phyloP scores from a whole-genome alignment of 1,284 basidiomycete genomes.

The Grifola frondosa region DNA sequence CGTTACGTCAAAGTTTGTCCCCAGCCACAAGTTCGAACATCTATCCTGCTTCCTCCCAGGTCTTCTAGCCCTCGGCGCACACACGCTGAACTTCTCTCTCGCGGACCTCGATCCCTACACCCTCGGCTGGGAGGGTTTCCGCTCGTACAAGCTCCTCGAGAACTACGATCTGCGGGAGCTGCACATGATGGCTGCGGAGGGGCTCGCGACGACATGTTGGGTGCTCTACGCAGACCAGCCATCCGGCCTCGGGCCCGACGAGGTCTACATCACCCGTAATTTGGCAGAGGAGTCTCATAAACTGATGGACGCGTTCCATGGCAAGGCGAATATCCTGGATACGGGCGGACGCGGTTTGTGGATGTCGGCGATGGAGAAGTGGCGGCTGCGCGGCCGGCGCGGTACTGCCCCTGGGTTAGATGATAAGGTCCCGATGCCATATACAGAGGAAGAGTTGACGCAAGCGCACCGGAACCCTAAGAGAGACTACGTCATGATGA shows the following conservation, averaged over 20 bases:
- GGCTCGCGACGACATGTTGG: slow-evolving; percentile 67
- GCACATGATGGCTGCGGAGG: slow-evolving; percentile 66
- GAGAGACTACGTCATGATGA: slow-evolving; percentile 36
- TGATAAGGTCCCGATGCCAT: slow-evolving; percentile 34
- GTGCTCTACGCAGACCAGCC: slow-evolving; percentile 62
- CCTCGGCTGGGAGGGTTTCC: slow-evolving; percentile 30
- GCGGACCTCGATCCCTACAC: slow-evolving; percentile 46
- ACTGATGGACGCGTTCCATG: slow-evolving; percentile 1
- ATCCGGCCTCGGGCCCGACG: slow-evolving; percentile 62
- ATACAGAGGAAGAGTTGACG: slow-evolving; percentile 26
- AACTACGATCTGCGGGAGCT: slow-evolving; percentile 48
- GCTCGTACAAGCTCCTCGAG: slow-evolving; percentile 21
- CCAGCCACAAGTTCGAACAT: slow-evolving; percentile 66
- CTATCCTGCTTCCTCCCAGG: slow-evolving; percentile 77
- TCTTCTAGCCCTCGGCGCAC: slow-evolving; percentile 66
- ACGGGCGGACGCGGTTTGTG: too few species aligned
- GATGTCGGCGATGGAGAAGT: slow-evolving; percentile 53
- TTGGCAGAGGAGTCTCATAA: neutral
- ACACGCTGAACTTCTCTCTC: slow-evolving; percentile 58
- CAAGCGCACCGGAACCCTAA: slow-evolving; percentile 21
- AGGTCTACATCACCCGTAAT: slow-evolving; percentile 41
- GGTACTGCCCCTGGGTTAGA: slow-evolving; percentile 55
- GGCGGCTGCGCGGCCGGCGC: slow-evolving; percentile 42
- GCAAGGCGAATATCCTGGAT: slow-evolving; percentile 12
- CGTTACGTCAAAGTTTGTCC: slow-evolving; percentile 27